Conservation (phyloP, 371 early-diverging fungal genomes). For the Apophysomyces ossiformis region DNA sequence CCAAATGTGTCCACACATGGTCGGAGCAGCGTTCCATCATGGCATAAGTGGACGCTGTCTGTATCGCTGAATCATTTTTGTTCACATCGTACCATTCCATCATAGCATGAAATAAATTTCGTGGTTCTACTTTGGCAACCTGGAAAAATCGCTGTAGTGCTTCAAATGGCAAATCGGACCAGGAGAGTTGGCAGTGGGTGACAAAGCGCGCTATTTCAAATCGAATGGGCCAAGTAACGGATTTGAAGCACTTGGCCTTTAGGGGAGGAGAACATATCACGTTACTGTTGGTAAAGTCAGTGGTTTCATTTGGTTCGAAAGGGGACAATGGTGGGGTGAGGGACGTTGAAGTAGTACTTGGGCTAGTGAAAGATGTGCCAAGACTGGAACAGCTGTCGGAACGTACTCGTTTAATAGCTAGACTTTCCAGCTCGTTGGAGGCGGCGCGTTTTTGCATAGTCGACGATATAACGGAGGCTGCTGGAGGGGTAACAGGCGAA, state of each 20-base stretch:
- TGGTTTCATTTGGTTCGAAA: neutral
- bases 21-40: slow-evolving; percentile 42
- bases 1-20: slow-evolving; percentile 33
- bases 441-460: slow-evolving; percentile 10
- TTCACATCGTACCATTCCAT: slow-evolving; percentile 33
- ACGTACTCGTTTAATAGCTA: slow-evolving; percentile 14
- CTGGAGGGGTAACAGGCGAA: neutral
- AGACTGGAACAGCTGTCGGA: slow-evolving; percentile 6
- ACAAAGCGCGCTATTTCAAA: slow-evolving; percentile 45
- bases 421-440: neutral
- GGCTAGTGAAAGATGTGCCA: neutral
- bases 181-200: slow-evolving; percentile 17
- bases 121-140: slow-evolving; percentile 25
- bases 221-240: slow-evolving; percentile 30
- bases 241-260: slow-evolving; percentile 16
- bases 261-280: slow-evolving; percentile 14
- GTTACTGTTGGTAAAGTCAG: slow-evolving; percentile 10
- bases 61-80: neutral
- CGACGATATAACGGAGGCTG: neutral
- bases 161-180: slow-evolving; percentile 37
- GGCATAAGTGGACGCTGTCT: neutral
- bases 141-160: slow-evolving; percentile 30
- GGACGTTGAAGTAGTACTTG: slow-evolving; percentile 1
- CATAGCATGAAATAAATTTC: slow-evolving; percentile 30
- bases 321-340: slow-evolving; percentile 30